phyloP scores from a whole-genome alignment of 805 yeast genomes.

The Candida ovalis region DNA sequence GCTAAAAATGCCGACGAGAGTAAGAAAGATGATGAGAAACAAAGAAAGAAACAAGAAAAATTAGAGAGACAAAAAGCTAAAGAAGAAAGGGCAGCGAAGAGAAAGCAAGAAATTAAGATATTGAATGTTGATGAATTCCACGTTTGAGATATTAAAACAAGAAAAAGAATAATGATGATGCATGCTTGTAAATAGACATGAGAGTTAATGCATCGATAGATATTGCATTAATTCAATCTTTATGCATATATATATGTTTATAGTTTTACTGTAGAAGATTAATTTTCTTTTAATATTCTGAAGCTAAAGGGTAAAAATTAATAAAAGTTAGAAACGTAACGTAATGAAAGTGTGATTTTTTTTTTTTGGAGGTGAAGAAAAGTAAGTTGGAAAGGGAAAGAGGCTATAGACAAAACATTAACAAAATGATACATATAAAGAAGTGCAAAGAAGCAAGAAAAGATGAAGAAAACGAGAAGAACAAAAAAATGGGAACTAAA shows the following conservation, averaged over 20 bases:
- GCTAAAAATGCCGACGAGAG: neutral
- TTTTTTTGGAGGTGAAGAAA: neutral
- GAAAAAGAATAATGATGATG: neutral
- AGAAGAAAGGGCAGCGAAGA: slow-evolving; percentile 7
- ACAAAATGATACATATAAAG: neutral
- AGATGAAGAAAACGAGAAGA: neutral
- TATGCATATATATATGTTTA: neutral
- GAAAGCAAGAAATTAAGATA: slow-evolving; percentile 8
- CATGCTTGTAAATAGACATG: slow-evolving; percentile 3
- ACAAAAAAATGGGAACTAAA: too few species aligned
- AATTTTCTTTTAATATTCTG: too few species aligned
- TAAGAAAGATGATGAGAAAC: slow-evolving; percentile 26
- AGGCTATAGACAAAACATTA: neutral
- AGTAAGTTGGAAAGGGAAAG: neutral
- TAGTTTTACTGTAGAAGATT: neutral
- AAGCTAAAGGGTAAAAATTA: too few species aligned
- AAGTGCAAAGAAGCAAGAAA: neutral
- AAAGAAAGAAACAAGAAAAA: slow-evolving; percentile 31
- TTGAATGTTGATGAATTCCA: slow-evolving; percentile 11
- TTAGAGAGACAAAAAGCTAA: slow-evolving; percentile 29
- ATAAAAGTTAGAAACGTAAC: neutral
- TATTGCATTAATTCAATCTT: too few species aligned
- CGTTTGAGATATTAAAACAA: neutral
- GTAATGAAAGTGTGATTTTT: neutral
- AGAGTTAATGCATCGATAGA: neutral